Base-by-base conservation (phyloP, 73 alveolate genomes). In the Paramecium sexaurelia region DNA sequence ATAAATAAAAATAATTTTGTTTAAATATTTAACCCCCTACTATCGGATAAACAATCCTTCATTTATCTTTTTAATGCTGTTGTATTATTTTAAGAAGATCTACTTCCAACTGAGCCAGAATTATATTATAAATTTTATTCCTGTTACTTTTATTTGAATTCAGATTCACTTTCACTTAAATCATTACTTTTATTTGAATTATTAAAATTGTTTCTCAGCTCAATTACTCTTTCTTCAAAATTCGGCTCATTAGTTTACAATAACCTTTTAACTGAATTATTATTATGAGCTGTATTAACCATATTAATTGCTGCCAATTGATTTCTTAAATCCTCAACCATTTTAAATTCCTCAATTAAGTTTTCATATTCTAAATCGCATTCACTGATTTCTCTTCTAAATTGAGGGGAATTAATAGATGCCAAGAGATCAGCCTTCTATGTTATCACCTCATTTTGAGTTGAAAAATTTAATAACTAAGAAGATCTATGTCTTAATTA, bases 11-110 rank as follows among this genome's bases (percentile, higher is more conserved):
- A 73, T 73, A 24, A 73, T 19, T 73, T 73, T 2, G 57, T 73
- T 36, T 73, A 3, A 73, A 36, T 39, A 36, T 19, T 36, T n/a
- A 73, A 22, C 15, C 66, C 87, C 19, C 57, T 73, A 73, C 19
- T 73, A 73, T 73, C 55, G 9, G 57, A 33, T 73, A 73, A 39
- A n/a, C 57, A 61, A 61, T 73, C 87, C 24, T 73, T 73, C 61
- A 73, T 36, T 15, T 73, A 73, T 73, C 87, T 73, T 73, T 73
- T 73, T 6, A 33, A 39, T 8, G 66, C 57, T 0, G 57, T 39
- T 13, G 87, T 73, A 73, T 73, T 33, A 73, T 33, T 73, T 61
- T 61, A 61, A 10, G 83, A 61, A 11, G 83, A 61, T 61, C 83
- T 61, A 32, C 83, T 61, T 13, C 83, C 83, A 27, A 61, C 83